phyloP scores from a whole-genome alignment of 23 red algal species.

The Gracilaria caudata region DNA sequence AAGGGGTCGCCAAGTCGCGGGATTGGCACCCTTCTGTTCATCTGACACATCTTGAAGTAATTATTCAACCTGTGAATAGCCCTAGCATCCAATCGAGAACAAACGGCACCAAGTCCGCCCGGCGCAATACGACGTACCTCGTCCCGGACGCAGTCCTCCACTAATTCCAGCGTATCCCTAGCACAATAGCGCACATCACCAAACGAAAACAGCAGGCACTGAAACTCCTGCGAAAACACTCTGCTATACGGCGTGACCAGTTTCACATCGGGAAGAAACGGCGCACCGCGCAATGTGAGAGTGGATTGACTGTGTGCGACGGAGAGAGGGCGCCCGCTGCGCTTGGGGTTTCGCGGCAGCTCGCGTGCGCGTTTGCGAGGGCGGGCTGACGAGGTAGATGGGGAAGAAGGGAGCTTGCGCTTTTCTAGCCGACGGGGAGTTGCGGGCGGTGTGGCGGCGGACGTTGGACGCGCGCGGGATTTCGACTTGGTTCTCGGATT shows the following conservation, averaged over 20 bases:
- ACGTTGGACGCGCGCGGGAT: not conserved
- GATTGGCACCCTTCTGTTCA: not conserved
- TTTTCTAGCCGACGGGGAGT: not conserved
- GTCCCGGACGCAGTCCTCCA: slow-evolving; percentile 1
- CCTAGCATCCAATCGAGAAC: slow-evolving; percentile 8
- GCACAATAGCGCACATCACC: slow-evolving; percentile 19
- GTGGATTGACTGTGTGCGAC: not conserved
- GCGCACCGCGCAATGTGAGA: not conserved
- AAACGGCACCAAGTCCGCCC: not conserved
- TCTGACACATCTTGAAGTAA: slow-evolving; percentile 11
- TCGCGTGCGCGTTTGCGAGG: slow-evolving; percentile 17
- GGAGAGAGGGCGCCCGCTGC: not conserved
- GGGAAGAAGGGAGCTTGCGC: slow-evolving; percentile 14
- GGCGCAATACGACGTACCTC: slow-evolving; percentile 8
- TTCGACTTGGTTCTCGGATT: slow-evolving; percentile 1
- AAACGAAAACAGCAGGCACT: slow-evolving; percentile 17
- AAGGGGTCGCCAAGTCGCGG: not conserved
- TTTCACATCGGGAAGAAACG: slow-evolving; percentile 16
- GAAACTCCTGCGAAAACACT: slow-evolving; percentile 10
- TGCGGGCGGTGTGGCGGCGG: slow-evolving; percentile 17
- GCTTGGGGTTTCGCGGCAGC: slow-evolving; percentile 5
- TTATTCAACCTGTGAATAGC: not conserved
- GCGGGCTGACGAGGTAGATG: slow-evolving; percentile 9
- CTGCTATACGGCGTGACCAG: not conserved
- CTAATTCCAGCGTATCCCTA: slow-evolving; percentile 17